These are phyloP conservation scores for Endocarpon pusillum DNA, from an alignment of 495 filamentous ascomycete genomes.

Conservation along the genomic window DNA sequence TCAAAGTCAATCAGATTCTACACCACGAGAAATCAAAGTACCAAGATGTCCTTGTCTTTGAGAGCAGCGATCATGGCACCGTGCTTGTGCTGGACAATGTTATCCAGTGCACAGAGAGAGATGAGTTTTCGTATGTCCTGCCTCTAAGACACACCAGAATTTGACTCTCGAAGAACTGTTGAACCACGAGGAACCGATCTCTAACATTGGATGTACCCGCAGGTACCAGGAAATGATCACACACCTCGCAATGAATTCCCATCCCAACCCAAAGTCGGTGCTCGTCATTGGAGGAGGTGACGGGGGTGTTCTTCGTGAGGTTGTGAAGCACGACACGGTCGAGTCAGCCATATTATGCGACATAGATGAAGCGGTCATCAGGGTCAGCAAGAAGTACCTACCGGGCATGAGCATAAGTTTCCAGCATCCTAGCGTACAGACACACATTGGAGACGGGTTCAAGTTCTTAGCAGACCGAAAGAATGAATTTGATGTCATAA, in stretches of 20 bases:
- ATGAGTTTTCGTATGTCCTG: slow-evolving; percentile 69
- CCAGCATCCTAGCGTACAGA: slow-evolving; percentile 79
- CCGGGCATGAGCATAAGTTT: slow-evolving; percentile 87
- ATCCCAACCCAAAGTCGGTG: slow-evolving; percentile 94
- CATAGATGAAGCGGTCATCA: slow-evolving; percentile 98
- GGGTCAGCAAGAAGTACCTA: slow-evolving; percentile 95
- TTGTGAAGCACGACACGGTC: slow-evolving; percentile 90
- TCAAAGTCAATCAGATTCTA: slow-evolving; percentile 91
- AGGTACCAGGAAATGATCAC: slow-evolving; percentile 99
- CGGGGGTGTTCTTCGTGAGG: slow-evolving; percentile 90
- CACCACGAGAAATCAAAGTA: slow-evolving; percentile 99
- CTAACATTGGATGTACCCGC: slow-evolving; percentile 3
- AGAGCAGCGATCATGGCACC: slow-evolving; percentile 89
- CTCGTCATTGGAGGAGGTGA: slow-evolving; percentile 96
- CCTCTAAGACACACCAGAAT: background rate
- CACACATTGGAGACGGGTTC: slow-evolving; percentile 91
- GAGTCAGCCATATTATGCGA: slow-evolving; percentile 93
- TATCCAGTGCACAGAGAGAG: slow-evolving; percentile 94
- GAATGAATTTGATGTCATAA: slow-evolving; percentile 97
- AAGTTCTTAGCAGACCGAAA: slow-evolving; percentile 85
- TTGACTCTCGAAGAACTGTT: slow-evolving; percentile 1
- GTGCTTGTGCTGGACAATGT: slow-evolving; percentile 98
- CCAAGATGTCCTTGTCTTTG: slow-evolving; percentile 96
- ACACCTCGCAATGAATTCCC: slow-evolving; percentile 94
- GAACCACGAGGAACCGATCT: background rate